Evolutionary conservation across 179 eudicot genomes (phyloP).

Genomic region (Silene noctiflora): DNA sequence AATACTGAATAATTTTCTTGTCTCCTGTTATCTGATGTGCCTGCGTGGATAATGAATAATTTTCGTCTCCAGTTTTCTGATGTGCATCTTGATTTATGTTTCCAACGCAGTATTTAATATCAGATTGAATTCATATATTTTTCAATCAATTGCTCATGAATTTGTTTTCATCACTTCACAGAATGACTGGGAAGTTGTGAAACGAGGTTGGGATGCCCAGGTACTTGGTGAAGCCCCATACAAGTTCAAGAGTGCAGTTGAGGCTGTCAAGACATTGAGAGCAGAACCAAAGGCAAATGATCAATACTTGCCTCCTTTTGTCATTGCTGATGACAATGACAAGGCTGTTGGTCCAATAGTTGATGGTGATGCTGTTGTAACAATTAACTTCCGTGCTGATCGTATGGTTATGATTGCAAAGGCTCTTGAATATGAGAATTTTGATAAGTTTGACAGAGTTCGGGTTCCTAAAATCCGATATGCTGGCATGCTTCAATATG

Average conservation of each 20-base stretch:
- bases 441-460: constrained; percentile 86
- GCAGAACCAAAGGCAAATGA: constrained; percentile 59
- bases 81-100: constrained; percentile 13
- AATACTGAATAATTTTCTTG: not conserved
- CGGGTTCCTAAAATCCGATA: constrained; percentile 81
- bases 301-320: constrained; percentile 88
- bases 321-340: constrained; percentile 69
- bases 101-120: not conserved
- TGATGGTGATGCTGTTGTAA: constrained; percentile 96
- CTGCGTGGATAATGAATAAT: too few species aligned
- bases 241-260: constrained; percentile 66
- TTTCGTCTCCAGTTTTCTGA: not conserved
- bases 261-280: constrained; percentile 84
- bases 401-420: constrained; percentile 96
- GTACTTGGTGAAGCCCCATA: constrained; percentile 97
- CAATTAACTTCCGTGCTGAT: constrained; percentile 85
- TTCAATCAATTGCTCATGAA: not conserved
- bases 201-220: constrained; percentile 98
- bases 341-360: constrained; percentile 90
- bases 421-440: constrained; percentile 81
- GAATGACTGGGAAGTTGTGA: constrained; percentile 96
- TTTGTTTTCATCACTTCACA: constrained; percentile 27
- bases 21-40: not conserved
- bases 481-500: constrained; percentile 96
- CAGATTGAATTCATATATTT: not conserved